Conservation (phyloP, 495 filamentous ascomycete species). For the Neurospora cerealis region DNA sequence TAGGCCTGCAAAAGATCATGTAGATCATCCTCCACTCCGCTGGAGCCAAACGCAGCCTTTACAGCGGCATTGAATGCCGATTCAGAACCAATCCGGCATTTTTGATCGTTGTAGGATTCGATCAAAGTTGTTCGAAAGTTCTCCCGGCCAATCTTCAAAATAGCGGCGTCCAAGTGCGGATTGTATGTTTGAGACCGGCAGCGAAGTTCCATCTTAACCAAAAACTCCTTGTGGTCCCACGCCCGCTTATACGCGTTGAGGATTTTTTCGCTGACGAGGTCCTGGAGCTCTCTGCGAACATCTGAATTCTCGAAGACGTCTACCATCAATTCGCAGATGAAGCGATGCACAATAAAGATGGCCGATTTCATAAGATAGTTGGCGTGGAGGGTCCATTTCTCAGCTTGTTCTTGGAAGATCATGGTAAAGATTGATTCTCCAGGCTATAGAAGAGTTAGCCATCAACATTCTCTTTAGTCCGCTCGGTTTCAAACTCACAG, state of each 20-base stretch:
- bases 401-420: constrained; percentile 41
- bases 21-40: constrained; percentile 39
- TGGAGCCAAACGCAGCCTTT: not conserved
- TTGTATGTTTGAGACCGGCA: constrained; percentile 39
- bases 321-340: constrained; percentile 30
- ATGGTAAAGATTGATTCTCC: constrained; percentile 29
- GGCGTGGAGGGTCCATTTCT: constrained; percentile 40
- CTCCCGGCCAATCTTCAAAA: constrained; percentile 29
- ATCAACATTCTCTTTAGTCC: not conserved
- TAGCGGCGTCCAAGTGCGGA: constrained; percentile 42
- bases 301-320: constrained; percentile 28
- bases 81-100: not conserved
- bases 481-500: not conserved
- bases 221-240: constrained; percentile 31
- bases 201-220: constrained; percentile 41
- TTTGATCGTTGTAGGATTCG: not conserved
- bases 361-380: constrained; percentile 19
- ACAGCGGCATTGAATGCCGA: not conserved
- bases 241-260: constrained; percentile 33
- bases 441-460: constrained; percentile 15
- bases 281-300: constrained; percentile 28
- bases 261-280: constrained; percentile 33
- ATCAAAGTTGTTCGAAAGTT: constrained; percentile 4
- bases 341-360: constrained; percentile 37
- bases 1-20: constrained; percentile 50